phyloP scores from a whole-genome alignment of 768 basidiomycete species.

The Rhizopogon vulgaris region DNA sequence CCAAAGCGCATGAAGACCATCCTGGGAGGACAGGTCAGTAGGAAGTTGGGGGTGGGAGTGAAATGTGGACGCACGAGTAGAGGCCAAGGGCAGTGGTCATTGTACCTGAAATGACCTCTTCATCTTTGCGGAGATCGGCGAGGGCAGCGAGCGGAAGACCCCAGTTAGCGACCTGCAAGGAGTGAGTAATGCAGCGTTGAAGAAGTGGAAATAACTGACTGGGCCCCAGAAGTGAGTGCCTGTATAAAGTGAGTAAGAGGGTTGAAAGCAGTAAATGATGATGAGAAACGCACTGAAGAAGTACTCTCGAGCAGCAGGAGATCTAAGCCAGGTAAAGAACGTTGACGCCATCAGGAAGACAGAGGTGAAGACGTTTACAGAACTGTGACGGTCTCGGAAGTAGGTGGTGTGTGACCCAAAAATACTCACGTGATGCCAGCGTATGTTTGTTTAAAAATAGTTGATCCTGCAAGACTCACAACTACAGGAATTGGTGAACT shows the following conservation, averaged over 20 bases:
- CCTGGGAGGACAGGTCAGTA: conserved; percentile 23
- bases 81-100: conserved; percentile 89
- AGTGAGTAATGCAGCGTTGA: conserved; percentile 4
- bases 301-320: conserved; percentile 87
- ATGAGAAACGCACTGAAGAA: conserved; percentile 77
- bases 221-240: conserved; percentile 99
- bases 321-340: conserved; percentile 85
- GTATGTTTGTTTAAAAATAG: no score
- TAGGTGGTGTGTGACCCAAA: no score
- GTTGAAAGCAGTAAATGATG: conserved; percentile 1
- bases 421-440: conserved; percentile 8
- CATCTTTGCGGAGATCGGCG: conserved; percentile 86
- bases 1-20: conserved; percentile 95
- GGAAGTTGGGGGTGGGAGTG: conserved; percentile 5
- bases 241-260: conserved; percentile 29
- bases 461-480: no score
- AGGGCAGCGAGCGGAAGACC: conserved; percentile 93
- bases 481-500: no score
- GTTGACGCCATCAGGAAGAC: conserved; percentile 62
- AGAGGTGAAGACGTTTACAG: neutral
- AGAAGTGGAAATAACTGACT: conserved; percentile 42
- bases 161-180: conserved; percentile 89
- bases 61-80: conserved; percentile 77
- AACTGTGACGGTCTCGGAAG: no score
- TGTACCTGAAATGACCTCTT: conserved; percentile 92